Base-by-base conservation (phyloP, 2,329 filamentous ascomycete genomes). In the Aspergillus sp. region DNA sequence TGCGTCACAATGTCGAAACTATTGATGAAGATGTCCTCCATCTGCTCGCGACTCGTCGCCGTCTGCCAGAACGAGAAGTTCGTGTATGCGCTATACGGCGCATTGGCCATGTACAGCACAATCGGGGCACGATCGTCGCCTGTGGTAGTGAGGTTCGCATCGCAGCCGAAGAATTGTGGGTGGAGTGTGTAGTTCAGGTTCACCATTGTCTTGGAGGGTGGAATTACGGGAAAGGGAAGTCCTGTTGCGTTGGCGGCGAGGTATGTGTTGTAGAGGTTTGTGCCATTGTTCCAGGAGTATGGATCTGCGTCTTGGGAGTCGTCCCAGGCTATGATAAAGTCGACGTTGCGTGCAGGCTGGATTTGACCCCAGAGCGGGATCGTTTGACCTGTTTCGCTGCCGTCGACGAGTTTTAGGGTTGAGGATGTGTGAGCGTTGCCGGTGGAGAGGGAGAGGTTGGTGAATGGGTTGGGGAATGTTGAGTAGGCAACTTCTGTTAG, bases 51-150 rank as follows among this genome's bases (percentile, higher is more conserved):
- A 23, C 21, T 49, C 45, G 45, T 49, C 12, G 23, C 12, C 5
- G 21, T 28, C 45, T 49, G 45, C 45, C 45, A 49, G 45, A 49
- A 49, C 5, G 21, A 15, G 23, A 49, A 49, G 13, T 49, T 49
- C 45, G 45, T 49, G 45, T 49, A 49, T 10, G 45, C 45, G 45
- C 45, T 49, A n/a, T 49, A 49, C 12, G 45, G 45, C 21, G 45
- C 45, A 28, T 49, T 49, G 5, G 45, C 45, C 21, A 28, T 15
- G 23, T 49, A 49, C 12, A 49, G 23, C 21, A 49, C 45, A 13
- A 49, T 15, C 6, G 45, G 45, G 12, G 45, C 23, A 5, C 45
- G 45, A 7, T 25, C 23, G 21, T 49, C 45, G 5, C 21, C 45
- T 10, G 45, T 49, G 23, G 45, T 49, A 12, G 45, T 49, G 21